A percentile compares a stretch with the other conserved stretches of the same genome.
Evolutionary conservation across 441 rosid species (phyloP).

Genomic region (Syzygium malaccense): DNA sequence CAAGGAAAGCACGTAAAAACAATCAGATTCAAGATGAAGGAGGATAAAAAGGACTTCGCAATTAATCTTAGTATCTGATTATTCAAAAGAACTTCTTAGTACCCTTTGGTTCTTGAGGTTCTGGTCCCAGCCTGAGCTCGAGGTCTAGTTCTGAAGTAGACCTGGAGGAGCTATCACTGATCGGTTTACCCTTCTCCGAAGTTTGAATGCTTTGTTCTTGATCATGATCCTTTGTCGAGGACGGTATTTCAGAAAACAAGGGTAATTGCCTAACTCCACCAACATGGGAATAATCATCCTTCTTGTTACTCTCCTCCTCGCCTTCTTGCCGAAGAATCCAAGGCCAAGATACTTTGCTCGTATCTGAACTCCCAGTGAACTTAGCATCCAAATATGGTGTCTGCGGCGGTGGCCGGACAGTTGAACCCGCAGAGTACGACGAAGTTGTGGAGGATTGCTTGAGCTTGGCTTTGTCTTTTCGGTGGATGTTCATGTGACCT

Average conservation of each 20-base stretch:
- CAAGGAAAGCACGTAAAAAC: neutral
- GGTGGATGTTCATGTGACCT: slow-evolving; percentile 70
- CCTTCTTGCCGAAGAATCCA: neutral
- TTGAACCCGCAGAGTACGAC: neutral
- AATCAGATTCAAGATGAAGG: neutral
- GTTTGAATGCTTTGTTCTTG: neutral
- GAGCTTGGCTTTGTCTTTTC: slow-evolving; percentile 57
- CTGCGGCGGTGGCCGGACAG: neutral
- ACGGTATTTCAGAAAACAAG: slow-evolving; percentile 20
- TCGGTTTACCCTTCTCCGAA: neutral
- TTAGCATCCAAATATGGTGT: neutral
- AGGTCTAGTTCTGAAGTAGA: slow-evolving; percentile 29
- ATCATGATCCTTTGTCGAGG: neutral
- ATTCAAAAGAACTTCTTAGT: slow-evolving; percentile 37
- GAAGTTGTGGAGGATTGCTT: slow-evolving; percentile 20
- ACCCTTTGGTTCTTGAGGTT: slow-evolving; percentile 20
- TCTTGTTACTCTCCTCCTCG: neutral
- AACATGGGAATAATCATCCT: neutral
- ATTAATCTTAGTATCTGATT: neutral
- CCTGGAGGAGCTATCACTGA: neutral
- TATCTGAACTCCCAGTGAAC: neutral
- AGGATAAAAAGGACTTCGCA: neutral
- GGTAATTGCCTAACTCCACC: slow-evolving; percentile 19
- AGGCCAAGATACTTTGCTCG: slow-evolving; percentile 10
- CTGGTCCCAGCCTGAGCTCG: slow-evolving; percentile 52